Percentiles rank a stretch among this genome's conserved stretches.
These are phyloP conservation scores for Coemansia asiatica DNA, from an alignment of 192 early-diverging fungal genomes.

Conservation along the genomic window DNA sequence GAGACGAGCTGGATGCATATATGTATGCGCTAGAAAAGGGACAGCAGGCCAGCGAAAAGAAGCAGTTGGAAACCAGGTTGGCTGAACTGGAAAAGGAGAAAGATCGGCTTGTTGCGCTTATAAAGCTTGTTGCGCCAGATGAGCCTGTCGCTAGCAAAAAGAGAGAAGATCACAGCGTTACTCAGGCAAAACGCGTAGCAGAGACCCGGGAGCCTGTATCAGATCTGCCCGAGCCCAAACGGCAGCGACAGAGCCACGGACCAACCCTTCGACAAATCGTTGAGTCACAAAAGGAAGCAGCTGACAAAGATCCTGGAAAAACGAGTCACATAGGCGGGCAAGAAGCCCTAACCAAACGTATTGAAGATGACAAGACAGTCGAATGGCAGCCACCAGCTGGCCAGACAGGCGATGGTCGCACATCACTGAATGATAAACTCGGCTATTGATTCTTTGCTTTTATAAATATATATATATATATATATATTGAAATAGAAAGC, in stretches of 20 bases:
- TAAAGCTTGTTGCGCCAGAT: constrained; percentile 35
- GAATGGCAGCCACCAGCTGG: constrained; percentile 43
- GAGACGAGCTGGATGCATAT: constrained; percentile 66
- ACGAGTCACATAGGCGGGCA: not conserved
- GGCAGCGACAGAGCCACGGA: not conserved
- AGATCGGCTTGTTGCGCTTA: constrained; percentile 13
- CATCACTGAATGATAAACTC: constrained; percentile 46
- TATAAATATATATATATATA: not conserved
- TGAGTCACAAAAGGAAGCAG: not conserved
- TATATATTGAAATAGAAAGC: not conserved
- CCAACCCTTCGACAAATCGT: not conserved
- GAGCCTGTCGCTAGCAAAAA: not conserved
- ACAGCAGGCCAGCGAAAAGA: constrained; percentile 42
- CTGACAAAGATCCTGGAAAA: not conserved
- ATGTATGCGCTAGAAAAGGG: constrained; percentile 60
- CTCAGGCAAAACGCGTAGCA: not conserved
- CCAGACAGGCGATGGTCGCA: constrained; percentile 48
- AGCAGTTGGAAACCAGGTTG: constrained; percentile 46
- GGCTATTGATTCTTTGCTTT: constrained; percentile 23
- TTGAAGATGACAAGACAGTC: not conserved
- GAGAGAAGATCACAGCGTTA: not conserved
- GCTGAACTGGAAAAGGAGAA: constrained; percentile 54
- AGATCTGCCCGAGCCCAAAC: not conserved
- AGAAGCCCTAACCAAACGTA: not conserved
- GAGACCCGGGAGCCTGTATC: not conserved